Base-by-base conservation (phyloP, 768 basidiomycete genomes). In the Paxillus ammoniavirescens region DNA sequence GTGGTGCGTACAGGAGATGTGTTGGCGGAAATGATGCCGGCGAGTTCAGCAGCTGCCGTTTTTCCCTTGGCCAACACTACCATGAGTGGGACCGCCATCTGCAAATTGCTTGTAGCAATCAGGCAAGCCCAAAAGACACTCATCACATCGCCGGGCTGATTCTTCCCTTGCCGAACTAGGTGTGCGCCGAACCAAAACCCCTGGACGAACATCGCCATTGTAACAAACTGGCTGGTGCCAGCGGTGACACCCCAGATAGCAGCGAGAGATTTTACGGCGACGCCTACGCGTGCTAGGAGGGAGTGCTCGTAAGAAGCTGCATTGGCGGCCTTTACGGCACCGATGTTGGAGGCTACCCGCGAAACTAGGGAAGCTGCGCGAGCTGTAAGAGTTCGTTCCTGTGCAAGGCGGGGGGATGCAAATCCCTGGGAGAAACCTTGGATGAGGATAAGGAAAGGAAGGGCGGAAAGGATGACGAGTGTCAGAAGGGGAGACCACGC, bases 81-180 rank as follows among this genome's bases (percentile, higher is more conserved):
- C 60, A 92, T 73, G 55, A 90, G 84, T 0, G 94, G 93, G 9
- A 98, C 83, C 62, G 84, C 85, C 79, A 89, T 84, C 67, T 97
- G 93, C 2, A 97, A 73, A 67, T 92, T 93, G 61, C 81, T 86
- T 1, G 89, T 87, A 0, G 92, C 93, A 56, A 98, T 89, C 18
- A 98, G 75, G 67, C 92, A 94, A 0, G 96, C 94, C 95, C 96
- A 98, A 69, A 98, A 99, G 48, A 95, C 92, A n/a, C 89, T 86
- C 87, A 94, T 95, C 57, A 98, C 89, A 35, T 87, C 81, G 1
- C 93, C 93, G 0, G 89, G 74, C 4, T 73, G 72, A 49, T 83
- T 77, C 56, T 77, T 82, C 14, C 88, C 89, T 12, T 86, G 77
- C n/a, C 83, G 72, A n/a, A 99, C 93, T 48, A 97, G 80, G 65